Base-by-base conservation (phyloP, 352 stramenopile genomes). In the Phytopythium aichiense region DNA sequence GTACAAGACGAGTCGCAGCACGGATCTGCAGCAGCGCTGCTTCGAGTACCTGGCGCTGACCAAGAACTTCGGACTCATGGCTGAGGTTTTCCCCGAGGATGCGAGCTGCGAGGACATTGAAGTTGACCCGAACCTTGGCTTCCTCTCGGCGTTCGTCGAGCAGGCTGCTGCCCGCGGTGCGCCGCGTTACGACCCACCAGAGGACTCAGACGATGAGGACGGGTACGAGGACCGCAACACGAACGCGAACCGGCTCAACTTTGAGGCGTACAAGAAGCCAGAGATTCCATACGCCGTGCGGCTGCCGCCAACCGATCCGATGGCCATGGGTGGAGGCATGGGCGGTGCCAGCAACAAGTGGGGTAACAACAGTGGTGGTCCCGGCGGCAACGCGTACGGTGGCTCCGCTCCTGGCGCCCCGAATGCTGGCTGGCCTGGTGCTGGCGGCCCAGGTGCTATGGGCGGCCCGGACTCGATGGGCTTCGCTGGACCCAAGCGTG, bases 11-110 rank as follows among this genome's bases (percentile, higher is more conserved):
- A 98, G 91, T 37, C 87, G 89, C 25, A 96, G 98, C 74, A 94
- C 95, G 35, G 96, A 99, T 68, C 76, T 99, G 31, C 97, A 99
- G 74, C 96, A 99, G 76, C 95, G 97, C n/a, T 99, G 97, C 76
- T 95, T 99, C 59, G 97, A 99, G 86, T 99, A 99, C 69, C 79
- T 98, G 18, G 87, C 85, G 7, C 81, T 99, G 38, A 89, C 97
- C 42, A 98, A 96, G 61, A 92, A 95, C 60, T 87, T 95, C 38
- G 73, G 75, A 18, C 66, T 99, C 3, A 93, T 99, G 76, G 77
- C 74, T 5, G 92, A 92, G 43, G 81, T 93, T 4, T 97, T 99
- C 58, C 98, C 97, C n/a, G 95, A 99, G 52, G 98, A 99, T 80
- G 96, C 97, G 5, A 98, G 87, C 68, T 97, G 89, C 55, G 90